Evolutionary conservation across 2,329 filamentous ascomycete genomes (phyloP).

Genomic region (Pestalotiopsis sp.): DNA sequence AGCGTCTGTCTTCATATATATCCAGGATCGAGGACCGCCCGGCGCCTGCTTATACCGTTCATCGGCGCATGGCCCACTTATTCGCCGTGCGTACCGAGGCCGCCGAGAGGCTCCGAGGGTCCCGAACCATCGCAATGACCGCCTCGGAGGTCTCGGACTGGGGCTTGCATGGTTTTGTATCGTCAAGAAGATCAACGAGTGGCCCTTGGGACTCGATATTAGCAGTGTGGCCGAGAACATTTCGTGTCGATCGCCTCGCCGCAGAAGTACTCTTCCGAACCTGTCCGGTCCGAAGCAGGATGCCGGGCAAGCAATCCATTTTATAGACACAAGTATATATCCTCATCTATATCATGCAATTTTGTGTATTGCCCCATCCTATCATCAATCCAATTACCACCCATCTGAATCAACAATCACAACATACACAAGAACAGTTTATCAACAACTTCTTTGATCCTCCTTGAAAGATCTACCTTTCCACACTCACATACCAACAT

Average conservation of each 20-base stretch:
- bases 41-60: background rate
- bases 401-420: background rate
- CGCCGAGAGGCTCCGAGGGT: background rate
- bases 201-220: background rate
- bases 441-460: background rate
- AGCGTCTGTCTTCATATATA: background rate
- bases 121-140: background rate
- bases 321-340: background rate
- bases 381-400: background rate
- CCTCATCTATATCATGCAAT: background rate
- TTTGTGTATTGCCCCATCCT: background rate
- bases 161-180: background rate
- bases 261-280: background rate
- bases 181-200: background rate
- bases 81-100: background rate
- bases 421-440: background rate
- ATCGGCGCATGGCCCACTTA: background rate
- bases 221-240: background rate
- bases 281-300: background rate
- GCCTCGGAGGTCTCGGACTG: background rate
- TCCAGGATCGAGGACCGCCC: background rate
- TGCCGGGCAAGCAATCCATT: background rate
- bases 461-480: background rate
- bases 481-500: background rate
- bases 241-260: background rate